Evolutionary conservation across 1,139 yeast genomes (phyloP).

Genomic region (Pichia sp.): DNA sequence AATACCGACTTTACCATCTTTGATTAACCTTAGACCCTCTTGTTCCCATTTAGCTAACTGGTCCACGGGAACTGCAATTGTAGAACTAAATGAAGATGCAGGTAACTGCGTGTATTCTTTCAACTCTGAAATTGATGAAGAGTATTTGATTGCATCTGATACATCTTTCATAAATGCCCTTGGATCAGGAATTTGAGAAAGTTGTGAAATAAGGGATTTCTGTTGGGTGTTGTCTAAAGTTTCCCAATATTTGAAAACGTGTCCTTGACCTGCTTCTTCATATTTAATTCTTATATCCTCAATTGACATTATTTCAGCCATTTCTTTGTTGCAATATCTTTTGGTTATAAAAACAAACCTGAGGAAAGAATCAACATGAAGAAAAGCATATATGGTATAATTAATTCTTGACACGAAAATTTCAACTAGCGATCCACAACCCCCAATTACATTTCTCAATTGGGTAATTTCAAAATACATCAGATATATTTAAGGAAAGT

Average conservation of each 20-base stretch:
- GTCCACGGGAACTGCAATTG: constrained; percentile 35
- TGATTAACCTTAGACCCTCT: constrained; percentile 64
- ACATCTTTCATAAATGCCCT: constrained; percentile 39
- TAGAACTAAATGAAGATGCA: constrained; percentile 39
- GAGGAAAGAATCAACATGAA: background rate
- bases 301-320: background rate
- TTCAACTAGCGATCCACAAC: too few relatives aligned
- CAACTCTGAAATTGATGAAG: constrained; percentile 30
- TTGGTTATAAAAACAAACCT: background rate
- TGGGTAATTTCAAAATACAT: background rate
- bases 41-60: constrained; percentile 42
- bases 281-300: constrained; percentile 17
- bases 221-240: constrained; percentile 32
- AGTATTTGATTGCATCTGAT: constrained; percentile 39
- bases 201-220: constrained; percentile 33
- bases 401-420: too few relatives aligned
- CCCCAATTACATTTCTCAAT: constrained; percentile 2
- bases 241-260: constrained; percentile 37
- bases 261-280: constrained; percentile 26
- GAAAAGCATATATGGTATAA: background rate
- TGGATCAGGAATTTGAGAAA: constrained; percentile 40
- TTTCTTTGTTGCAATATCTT: background rate
- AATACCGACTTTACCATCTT: constrained; percentile 73
- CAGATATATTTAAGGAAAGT: background rate
- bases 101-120: constrained; percentile 49